Base-by-base conservation (phyloP, 768 basidiomycete genomes). In the Kwoniella dendrophila region DNA sequence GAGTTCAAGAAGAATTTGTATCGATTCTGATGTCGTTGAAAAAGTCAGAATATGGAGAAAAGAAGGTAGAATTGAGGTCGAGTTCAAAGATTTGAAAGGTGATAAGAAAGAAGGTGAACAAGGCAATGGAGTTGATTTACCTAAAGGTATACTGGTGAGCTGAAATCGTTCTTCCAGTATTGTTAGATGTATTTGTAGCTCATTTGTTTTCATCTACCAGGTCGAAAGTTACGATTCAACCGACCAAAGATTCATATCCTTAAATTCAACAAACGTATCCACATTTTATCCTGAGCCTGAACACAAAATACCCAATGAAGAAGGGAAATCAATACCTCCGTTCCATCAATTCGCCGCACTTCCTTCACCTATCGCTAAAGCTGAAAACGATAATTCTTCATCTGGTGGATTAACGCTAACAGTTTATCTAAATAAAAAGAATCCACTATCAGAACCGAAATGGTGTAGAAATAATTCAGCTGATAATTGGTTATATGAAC, bases 381-480 rank as follows among this genome's bases (percentile, higher is more conserved):
- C 11, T 34, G 36, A 55, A 18, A 7, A 40, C 38, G 29, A 48
- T 70, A 1, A 71, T 65, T 4, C 63, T 70, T 8, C 38, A 68
- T 18, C 47, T 32, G 47, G 14, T 33, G 40, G 24, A 3, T 36
- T 72, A 11, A 61, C 55, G 8, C 30, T 75, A 5, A 59, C 66
- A 1, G 62, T 75, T 18, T 84, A 92, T 80, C 84, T 98, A 64
- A 95, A 99, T 78, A 90, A 85, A 59, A 86, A 85, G 32, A 86
- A 89, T 60, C 96, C 96, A 0, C 81, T 98, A 33, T 93, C 92
- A 16, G 93, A 97, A 77, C 92, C 96, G 6, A 90, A 92, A 77
- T 99, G 95, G 96, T 92, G 92, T 36, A 91, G 92, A 78, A 88
- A 89, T 7, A 95, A 95, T 30, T 90, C 94, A 74, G 85, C 94